Evolutionary conservation across 2,329 filamentous ascomycete genomes (phyloP).

Genomic region (Penicillium sp.): DNA sequence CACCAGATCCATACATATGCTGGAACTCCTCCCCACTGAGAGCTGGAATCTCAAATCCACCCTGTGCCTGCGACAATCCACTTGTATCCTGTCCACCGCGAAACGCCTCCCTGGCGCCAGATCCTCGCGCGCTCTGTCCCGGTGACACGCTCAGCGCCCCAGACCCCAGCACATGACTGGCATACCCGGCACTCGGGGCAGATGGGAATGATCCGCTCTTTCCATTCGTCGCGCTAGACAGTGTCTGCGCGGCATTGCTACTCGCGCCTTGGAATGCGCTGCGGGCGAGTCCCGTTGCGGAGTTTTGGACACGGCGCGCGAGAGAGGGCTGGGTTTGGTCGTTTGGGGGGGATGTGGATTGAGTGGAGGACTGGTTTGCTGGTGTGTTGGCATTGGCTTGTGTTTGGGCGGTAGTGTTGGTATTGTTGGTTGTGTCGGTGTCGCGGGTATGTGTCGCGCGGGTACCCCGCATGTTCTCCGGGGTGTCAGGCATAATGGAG

Average conservation of each 20-base stretch:
- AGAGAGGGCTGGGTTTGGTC: conserved; percentile 21
- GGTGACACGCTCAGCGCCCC: not conserved
- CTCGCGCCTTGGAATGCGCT: conserved; percentile 25
- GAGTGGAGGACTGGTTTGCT: not conserved
- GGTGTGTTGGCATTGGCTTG: not conserved
- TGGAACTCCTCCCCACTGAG: conserved; percentile 24
- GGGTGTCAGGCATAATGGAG: conserved; percentile 10
- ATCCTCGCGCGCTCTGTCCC: not conserved
- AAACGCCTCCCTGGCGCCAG: not conserved
- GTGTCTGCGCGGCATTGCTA: conserved; percentile 18
- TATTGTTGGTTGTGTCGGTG: not conserved
- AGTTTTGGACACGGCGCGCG: conserved; percentile 30
- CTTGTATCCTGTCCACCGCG: not conserved
- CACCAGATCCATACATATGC: conserved; percentile 1
- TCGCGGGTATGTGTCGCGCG: conserved; percentile 1
- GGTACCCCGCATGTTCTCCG: conserved; percentile 18
- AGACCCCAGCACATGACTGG: not conserved
- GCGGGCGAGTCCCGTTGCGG: conserved; percentile 35
- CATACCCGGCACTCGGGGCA: not conserved
- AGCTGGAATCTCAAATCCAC: conserved; percentile 12
- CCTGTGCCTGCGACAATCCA: not conserved
- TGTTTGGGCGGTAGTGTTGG: not conserved
- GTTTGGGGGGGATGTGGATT: not conserved
- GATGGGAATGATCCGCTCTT: conserved; percentile 11
- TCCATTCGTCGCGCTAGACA: conserved; percentile 18